A percentile compares a stretch with the other conserved stretches of the same genome.
Evolutionary conservation across 805 yeast genomes (phyloP).

Genomic region (Wickerhamiella galacta): DNA sequence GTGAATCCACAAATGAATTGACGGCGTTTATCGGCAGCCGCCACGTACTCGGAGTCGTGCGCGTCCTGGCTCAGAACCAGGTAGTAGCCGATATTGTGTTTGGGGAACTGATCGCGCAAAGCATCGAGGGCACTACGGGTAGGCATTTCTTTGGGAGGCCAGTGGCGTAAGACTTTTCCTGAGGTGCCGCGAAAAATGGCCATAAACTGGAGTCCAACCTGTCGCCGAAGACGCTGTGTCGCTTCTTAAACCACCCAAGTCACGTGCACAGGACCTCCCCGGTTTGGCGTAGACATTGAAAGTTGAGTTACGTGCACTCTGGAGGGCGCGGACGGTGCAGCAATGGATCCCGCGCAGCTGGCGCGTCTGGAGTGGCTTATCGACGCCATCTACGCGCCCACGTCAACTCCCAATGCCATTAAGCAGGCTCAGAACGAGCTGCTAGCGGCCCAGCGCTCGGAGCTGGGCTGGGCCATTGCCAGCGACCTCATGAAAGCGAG

Average conservation of each 20-base stretch:
- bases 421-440: conserved; percentile 32
- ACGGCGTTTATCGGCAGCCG: conserved; percentile 66
- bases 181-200: conserved; percentile 2
- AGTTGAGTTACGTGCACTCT: no score
- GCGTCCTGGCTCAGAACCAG: conserved; percentile 79
- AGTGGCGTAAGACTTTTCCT: conserved; percentile 1
- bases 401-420: conserved; percentile 5
- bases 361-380: conserved; percentile 8
- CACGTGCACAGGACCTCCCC: no score
- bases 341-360: not conserved
- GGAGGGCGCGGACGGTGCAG: no score
- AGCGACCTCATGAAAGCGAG: conserved; percentile 28
- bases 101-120: conserved; percentile 49
- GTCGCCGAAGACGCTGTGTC: no score
- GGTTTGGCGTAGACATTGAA: no score
- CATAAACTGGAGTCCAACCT: conserved; percentile 1
- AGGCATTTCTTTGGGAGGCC: conserved; percentile 5
- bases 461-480: conserved; percentile 42
- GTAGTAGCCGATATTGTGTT: conserved; percentile 52
- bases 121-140: conserved; percentile 25
- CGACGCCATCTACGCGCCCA: conserved; percentile 9
- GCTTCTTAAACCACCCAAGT: no score
- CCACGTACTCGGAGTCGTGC: conserved; percentile 83
- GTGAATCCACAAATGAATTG: conserved; percentile 71
- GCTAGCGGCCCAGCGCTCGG: conserved; percentile 41